These are phyloP conservation scores for Lomentospora prolificans DNA, from an alignment of 2,329 filamentous ascomycete genomes.

Conservation along the genomic window DNA sequence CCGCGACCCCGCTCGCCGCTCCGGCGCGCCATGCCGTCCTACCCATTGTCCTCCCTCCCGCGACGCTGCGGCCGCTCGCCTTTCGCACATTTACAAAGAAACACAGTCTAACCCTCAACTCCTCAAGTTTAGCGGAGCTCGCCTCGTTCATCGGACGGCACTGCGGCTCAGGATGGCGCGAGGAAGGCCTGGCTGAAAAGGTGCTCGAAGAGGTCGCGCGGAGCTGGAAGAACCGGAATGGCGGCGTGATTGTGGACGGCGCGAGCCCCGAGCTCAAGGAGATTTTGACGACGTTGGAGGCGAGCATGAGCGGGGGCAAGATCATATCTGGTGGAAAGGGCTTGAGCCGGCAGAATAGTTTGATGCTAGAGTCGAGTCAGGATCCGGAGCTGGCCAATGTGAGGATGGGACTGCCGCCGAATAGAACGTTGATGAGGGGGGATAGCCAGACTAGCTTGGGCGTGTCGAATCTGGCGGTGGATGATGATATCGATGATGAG, in stretches of 20 bases:
- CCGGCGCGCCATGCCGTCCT: constrained; percentile 47
- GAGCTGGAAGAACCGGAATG: constrained; percentile 82
- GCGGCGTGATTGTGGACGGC: constrained; percentile 85
- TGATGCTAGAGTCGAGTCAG: constrained; percentile 47
- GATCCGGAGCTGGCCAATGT: constrained; percentile 44
- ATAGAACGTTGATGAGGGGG: constrained; percentile 37
- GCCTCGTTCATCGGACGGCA: constrained; percentile 86
- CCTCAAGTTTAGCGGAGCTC: constrained; percentile 73
- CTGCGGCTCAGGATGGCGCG: constrained; percentile 92
- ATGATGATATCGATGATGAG: constrained; percentile 51
- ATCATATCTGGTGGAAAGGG: constrained; percentile 43
- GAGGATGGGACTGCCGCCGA: constrained; percentile 43
- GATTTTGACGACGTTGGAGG: constrained; percentile 76
- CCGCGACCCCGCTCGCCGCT: constrained; percentile 39
- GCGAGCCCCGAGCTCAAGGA: constrained; percentile 63
- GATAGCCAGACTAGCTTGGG: constrained; percentile 59
- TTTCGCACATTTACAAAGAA: constrained; percentile 97
- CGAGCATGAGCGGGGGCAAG: constrained; percentile 79
- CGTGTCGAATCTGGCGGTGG: constrained; percentile 42
- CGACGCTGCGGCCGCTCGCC: constrained; percentile 78
- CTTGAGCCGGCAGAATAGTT: constrained; percentile 53
- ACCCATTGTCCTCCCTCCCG: constrained; percentile 79
- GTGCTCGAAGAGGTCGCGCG: constrained; percentile 87
- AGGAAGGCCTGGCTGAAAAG: constrained; percentile 85
- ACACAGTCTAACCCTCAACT: constrained; percentile 85